Percentiles rank a stretch among this genome's conserved stretches.
phyloP scores from a whole-genome alignment of 2,329 filamentous ascomycete species.

The Colletotrichum sp. region DNA sequence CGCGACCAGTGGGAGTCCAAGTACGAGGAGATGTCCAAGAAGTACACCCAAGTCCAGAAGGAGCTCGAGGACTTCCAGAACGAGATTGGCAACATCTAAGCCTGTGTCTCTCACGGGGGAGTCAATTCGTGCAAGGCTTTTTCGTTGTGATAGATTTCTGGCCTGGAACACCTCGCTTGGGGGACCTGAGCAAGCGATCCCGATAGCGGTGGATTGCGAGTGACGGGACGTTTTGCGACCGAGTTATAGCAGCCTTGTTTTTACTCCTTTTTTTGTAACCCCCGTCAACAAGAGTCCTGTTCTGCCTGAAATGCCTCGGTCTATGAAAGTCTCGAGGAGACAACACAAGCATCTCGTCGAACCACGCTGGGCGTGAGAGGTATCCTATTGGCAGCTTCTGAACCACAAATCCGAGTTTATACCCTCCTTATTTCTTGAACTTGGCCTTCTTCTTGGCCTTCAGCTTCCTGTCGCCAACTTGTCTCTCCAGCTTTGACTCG shows the following conservation, averaged over 20 bases:
- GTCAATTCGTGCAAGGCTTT: slow-evolving; percentile 6
- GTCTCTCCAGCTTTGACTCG: slow-evolving; percentile 85
- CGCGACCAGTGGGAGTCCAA: slow-evolving; percentile 96
- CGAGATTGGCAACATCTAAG: slow-evolving; percentile 93
- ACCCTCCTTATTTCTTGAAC: slow-evolving; percentile 21
- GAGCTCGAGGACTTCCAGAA: slow-evolving; percentile 89
- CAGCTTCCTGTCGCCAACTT: slow-evolving; percentile 73
- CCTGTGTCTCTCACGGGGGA: background rate
- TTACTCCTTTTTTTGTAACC: slow-evolving; percentile 16
- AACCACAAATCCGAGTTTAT: slow-evolving; percentile 16
- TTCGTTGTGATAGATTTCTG: slow-evolving; percentile 9
- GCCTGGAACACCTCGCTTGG: slow-evolving; percentile 15
- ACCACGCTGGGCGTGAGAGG: slow-evolving; percentile 18
- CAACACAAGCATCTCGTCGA: background rate
- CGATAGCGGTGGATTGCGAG: slow-evolving; percentile 14
- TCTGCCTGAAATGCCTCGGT: slow-evolving; percentile 3
- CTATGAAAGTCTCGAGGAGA: background rate
- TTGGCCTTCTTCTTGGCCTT: slow-evolving; percentile 65
- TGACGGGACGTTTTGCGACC: slow-evolving; percentile 10
- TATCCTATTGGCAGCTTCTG: background rate
- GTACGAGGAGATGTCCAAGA: slow-evolving; percentile 97
- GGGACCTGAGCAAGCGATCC: slow-evolving; percentile 13
- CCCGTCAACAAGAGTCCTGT: slow-evolving; percentile 18
- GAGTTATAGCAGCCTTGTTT: slow-evolving; percentile 18
- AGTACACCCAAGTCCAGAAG: slow-evolving; percentile 83